Conservation (phyloP, 352 stramenopile species). For the Elongisporangium prolatum region DNA sequence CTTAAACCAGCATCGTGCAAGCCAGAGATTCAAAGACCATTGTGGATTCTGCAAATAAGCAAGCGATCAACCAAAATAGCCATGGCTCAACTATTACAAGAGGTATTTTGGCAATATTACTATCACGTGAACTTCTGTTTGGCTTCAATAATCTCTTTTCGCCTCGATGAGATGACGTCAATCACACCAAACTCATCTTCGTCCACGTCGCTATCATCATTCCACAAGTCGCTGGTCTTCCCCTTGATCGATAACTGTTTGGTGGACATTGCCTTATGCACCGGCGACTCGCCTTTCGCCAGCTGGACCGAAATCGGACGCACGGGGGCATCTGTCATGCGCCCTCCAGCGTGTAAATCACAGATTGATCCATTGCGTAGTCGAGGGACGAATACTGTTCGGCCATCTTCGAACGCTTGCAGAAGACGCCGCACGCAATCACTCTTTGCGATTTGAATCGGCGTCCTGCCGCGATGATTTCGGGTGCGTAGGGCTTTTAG, state of each 20-base stretch:
- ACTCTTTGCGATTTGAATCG: slow-evolving; percentile 31
- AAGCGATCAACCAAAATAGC: neutral
- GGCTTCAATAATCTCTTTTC: neutral
- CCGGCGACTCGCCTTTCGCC: neutral
- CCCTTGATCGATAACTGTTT: slow-evolving; percentile 7
- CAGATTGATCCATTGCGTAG: slow-evolving; percentile 3
- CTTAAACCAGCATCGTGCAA: neutral
- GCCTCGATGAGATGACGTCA: slow-evolving; percentile 11
- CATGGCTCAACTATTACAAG: neutral
- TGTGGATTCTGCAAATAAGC: neutral
- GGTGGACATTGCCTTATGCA: slow-evolving; percentile 3
- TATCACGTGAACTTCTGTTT: neutral
- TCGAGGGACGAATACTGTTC: slow-evolving; percentile 20
- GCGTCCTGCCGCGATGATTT: slow-evolving; percentile 45
- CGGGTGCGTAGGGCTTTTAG: slow-evolving; percentile 28
- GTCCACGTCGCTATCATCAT: neutral
- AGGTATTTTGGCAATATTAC: neutral
- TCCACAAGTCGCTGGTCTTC: neutral
- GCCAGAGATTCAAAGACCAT: neutral
- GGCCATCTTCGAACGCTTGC: slow-evolving; percentile 46
- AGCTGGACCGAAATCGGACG: neutral
- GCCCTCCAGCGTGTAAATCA: slow-evolving; percentile 6
- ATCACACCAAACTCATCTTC: slow-evolving; percentile 26
- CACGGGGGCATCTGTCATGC: slow-evolving; percentile 23
- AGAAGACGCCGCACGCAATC: slow-evolving; percentile 36